phyloP scores from a whole-genome alignment of 179 eudicot species.

The Spergularia azorica region DNA sequence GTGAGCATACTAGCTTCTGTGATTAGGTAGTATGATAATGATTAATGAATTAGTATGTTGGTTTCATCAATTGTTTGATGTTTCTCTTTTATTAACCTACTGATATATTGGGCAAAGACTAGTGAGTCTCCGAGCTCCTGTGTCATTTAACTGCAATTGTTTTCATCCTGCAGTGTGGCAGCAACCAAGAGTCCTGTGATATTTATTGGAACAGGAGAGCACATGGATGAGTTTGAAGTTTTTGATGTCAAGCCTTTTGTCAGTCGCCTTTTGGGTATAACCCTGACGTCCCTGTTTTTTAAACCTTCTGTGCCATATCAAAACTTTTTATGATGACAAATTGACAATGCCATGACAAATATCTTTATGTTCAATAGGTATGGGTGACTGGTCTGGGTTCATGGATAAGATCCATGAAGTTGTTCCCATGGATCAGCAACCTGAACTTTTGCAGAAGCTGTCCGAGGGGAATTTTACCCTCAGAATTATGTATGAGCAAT shows the following conservation, averaged over 20 bases:
- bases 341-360: too few species aligned
- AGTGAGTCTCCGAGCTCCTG: background rate
- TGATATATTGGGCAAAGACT: background rate
- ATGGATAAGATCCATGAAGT: slow-evolving; percentile 98
- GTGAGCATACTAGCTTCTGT: too few species aligned
- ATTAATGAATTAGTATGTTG: background rate
- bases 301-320: background rate
- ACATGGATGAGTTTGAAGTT: slow-evolving; percentile 93
- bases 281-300: background rate
- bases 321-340: slow-evolving; percentile 9
- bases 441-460: slow-evolving; percentile 95
- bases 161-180: slow-evolving; percentile 64
- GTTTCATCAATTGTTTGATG: background rate
- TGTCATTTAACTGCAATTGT: background rate
- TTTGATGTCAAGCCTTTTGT: slow-evolving; percentile 96
- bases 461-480: slow-evolving; percentile 93
- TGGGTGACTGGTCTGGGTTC: slow-evolving; percentile 98
- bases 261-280: slow-evolving; percentile 82
- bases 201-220: slow-evolving; percentile 94
- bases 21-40: too few species aligned
- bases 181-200: slow-evolving; percentile 97
- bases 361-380: slow-evolving; percentile 48
- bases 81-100: background rate
- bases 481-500: slow-evolving; percentile 95
- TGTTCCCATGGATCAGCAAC: slow-evolving; percentile 99